Conservation (phyloP, 176 grass and related monocot genomes). For the Secale cereale region DNA sequence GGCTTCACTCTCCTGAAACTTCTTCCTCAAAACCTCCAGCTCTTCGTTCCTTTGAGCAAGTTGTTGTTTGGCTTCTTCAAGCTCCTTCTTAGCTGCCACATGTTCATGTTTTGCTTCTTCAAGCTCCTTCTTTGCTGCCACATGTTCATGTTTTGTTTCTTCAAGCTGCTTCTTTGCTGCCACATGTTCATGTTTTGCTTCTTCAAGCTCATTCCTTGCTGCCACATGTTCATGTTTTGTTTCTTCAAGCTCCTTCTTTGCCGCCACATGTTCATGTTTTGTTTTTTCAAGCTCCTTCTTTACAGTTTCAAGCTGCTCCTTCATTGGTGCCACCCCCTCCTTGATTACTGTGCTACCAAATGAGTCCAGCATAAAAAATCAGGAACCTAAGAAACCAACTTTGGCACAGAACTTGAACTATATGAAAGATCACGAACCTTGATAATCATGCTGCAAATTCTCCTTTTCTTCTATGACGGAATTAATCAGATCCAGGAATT, state of each 20-base stretch:
- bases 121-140: too few species aligned
- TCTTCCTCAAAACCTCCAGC: constrained; percentile 5
- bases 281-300: neutral
- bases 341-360: neutral
- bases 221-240: too few species aligned
- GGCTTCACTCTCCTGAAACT: constrained; percentile 30
- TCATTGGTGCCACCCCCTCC: neutral
- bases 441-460: neutral
- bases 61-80: neutral
- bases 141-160: neutral
- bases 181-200: neutral
- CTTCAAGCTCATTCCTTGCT: too few species aligned
- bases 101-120: neutral
- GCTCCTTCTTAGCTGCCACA: neutral
- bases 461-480: neutral
- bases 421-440: constrained; percentile 2
- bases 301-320: neutral
- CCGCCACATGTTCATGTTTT: neutral
- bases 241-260: neutral
- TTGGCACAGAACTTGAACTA: neutral
- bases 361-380: neutral
- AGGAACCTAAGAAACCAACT: neutral
- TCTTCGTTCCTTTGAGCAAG: neutral
- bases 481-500: neutral
- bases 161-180: neutral